Base-by-base conservation (phyloP, 2,329 filamentous ascomycete species). In the Fusarium begoniae region DNA sequence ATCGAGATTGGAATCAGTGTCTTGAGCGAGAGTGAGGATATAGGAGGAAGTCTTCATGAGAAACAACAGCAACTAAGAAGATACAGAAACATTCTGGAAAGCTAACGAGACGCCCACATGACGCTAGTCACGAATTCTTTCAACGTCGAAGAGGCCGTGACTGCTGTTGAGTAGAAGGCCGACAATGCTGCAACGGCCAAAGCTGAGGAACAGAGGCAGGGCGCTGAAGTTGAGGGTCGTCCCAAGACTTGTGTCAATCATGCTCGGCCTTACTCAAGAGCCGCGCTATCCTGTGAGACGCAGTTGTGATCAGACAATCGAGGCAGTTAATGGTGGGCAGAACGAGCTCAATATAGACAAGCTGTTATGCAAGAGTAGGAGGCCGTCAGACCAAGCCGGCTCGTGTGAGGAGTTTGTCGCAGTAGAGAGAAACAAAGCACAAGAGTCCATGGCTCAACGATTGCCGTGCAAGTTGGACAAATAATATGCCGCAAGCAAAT, bases 321-420 rank as follows among this genome's bases (percentile, higher is more conserved):
- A 24, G 1, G 14, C 1, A 43, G 0, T 43, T 1, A 5, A n/a
- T 11, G 6, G 14, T 43, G 6, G 3, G 22, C 6, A 8, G 9
- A 24, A 7, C 6, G 14, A 24, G 22, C 14, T 17, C 22, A 11
- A 11, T 4, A 43, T 17, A 24, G 9, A 24, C 6, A 24, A 43
- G 14, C 3, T 11, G 4, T 1, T 0, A 14, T 1, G 3, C 9
- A 17, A 15, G 9, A 15, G 3, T 14, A 5, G 0, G 22, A 37
- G 3, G 6, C 41, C n/a, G 9, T 24, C 14, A 7, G 22, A 17
- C 22, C 0, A 0, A 10, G 9, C 9, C 0, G 14, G 41, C 14
- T 7, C 7, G 9, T 43, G 14, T 4, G n/a, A 24, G 7, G 9
- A 11, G 14, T 17, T 4, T n/a, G 4, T 17, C 41, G 22, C 6